phyloP scores from a whole-genome alignment of 176 grass and related monocot genomes.

The Coix lacrymajobi region DNA sequence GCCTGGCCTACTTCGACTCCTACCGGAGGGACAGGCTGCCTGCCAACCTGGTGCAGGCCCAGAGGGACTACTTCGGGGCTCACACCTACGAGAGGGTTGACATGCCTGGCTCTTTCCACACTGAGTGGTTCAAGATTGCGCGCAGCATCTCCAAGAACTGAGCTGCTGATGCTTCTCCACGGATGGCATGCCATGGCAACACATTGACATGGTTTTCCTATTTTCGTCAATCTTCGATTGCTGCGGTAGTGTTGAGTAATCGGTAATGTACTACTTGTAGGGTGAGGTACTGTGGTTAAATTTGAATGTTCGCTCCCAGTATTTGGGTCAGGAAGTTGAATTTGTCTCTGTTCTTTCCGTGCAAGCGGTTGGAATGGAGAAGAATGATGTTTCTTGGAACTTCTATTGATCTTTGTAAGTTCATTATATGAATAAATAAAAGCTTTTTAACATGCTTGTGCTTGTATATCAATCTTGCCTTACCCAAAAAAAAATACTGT shows the following conservation, averaged over 20 bases:
- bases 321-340: not conserved
- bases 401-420: constrained; percentile 3
- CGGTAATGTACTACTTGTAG: constrained; percentile 3
- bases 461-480: not conserved
- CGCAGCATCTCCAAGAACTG: constrained; percentile 45
- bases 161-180: constrained; percentile 23
- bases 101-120: constrained; percentile 63
- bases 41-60: constrained; percentile 73
- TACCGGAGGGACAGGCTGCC: constrained; percentile 70
- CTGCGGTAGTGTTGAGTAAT: not conserved
- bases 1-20: constrained; percentile 74
- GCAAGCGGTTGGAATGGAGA: constrained; percentile 14
- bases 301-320: not conserved
- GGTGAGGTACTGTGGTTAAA: not conserved
- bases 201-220: not conserved
- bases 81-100: constrained; percentile 86
- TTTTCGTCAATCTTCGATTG: not conserved
- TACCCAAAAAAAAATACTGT: not conserved
- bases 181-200: not conserved
- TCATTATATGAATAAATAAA: constrained; percentile 23
- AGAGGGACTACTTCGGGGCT: constrained; percentile 79
- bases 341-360: not conserved
- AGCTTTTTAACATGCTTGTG: constrained; percentile 5
- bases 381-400: not conserved
- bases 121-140: constrained; percentile 78